phyloP scores from a whole-genome alignment of 768 basidiomycete species.

The Rhodotorula paludigena region DNA sequence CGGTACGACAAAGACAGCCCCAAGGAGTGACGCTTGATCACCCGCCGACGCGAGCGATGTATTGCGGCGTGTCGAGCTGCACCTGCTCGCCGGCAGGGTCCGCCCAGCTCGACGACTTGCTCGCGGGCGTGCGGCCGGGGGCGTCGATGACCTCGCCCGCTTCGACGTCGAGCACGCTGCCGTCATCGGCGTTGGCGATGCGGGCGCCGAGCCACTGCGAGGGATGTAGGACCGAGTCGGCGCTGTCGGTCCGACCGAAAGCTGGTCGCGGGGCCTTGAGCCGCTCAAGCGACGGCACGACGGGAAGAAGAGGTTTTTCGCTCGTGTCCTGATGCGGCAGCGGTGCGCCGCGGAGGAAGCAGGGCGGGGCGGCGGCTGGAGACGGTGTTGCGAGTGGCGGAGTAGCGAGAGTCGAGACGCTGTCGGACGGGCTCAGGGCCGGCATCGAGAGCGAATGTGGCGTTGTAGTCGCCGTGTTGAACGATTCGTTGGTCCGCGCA shows the following conservation, averaged over 20 bases:
- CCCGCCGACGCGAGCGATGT: too few relatives aligned
- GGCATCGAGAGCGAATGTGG: background rate
- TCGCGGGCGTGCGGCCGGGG: too few relatives aligned
- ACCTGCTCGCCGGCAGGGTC: too few relatives aligned
- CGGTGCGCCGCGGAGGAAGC: too few relatives aligned
- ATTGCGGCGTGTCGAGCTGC: too few relatives aligned
- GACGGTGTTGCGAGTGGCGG: background rate
- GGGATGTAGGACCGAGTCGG: constrained; percentile 16
- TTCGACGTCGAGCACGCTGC: too few relatives aligned
- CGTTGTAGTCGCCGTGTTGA: background rate
- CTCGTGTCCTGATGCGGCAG: too few relatives aligned
- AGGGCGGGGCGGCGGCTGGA: too few relatives aligned
- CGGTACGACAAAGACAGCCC: too few relatives aligned
- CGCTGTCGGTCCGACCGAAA: constrained; percentile 7
- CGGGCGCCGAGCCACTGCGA: constrained; percentile 29
- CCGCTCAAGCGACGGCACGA: constrained; percentile 8
- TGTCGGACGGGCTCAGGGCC: background rate
- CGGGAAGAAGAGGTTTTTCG: background rate
- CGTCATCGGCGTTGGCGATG: constrained; percentile 24
- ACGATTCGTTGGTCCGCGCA: constrained; percentile 13
- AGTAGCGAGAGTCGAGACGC: background rate
- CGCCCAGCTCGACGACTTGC: too few relatives aligned
- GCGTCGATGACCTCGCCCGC: too few relatives aligned
- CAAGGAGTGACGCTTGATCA: too few relatives aligned
- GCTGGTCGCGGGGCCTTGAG: constrained; percentile 2